Conservation (phyloP, 1,284 basidiomycete genomes). For the Volvariella surrecta region DNA sequence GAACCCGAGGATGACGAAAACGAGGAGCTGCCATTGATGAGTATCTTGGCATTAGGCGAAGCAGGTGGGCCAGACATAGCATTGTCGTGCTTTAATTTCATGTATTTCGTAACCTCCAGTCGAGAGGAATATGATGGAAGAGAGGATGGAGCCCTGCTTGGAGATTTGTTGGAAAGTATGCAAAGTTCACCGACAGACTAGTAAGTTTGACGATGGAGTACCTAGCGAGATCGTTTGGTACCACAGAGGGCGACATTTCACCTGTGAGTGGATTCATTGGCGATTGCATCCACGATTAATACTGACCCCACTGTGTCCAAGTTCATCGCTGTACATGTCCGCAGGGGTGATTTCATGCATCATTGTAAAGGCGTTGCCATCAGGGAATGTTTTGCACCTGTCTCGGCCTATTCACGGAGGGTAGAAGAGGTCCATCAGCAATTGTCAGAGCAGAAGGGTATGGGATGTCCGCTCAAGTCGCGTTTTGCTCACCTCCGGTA, state of each 20-base stretch:
- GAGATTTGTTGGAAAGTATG: constrained; percentile 33
- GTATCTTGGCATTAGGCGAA: constrained; percentile 17
- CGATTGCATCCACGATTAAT: not conserved
- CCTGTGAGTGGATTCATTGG: constrained; percentile 14
- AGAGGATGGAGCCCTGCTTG: constrained; percentile 32
- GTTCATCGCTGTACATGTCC: constrained; percentile 40
- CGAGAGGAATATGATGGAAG: constrained; percentile 21
- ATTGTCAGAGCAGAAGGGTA: constrained; percentile 17
- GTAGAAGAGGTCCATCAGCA: constrained; percentile 30
- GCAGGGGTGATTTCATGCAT: constrained; percentile 34
- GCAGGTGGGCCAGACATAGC: constrained; percentile 25
- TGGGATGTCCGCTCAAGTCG: constrained; percentile 14
- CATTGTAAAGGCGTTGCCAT: constrained; percentile 20
- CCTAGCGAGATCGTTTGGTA: constrained; percentile 15
- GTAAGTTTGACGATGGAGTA: constrained; percentile 17
- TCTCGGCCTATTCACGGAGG: constrained; percentile 27
- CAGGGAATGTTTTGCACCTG: constrained; percentile 31
- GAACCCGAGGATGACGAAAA: constrained; percentile 2
- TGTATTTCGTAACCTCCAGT: constrained; percentile 28
- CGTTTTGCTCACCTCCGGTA: constrained; percentile 27
- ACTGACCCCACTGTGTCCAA: constrained; percentile 10
- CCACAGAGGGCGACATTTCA: constrained; percentile 14
- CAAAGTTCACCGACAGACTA: constrained; percentile 27
- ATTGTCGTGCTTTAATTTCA: constrained; percentile 31
- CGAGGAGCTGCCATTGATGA: constrained; percentile 11